Percentiles rank a stretch among this genome's conserved stretches.
phyloP scores from a whole-genome alignment of 345 rosid species.

The Garcia nutans region DNA sequence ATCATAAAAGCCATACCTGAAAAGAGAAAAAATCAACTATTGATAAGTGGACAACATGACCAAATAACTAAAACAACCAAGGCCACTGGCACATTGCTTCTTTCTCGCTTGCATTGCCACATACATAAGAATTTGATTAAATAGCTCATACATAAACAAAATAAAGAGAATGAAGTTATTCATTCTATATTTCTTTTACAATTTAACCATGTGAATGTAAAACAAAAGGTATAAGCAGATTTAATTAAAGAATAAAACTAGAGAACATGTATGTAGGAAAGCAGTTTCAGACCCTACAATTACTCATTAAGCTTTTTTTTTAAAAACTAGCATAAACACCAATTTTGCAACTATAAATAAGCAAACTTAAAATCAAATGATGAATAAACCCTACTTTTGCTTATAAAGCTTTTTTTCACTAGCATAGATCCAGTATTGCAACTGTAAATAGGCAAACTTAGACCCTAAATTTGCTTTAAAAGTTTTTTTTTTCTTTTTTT shows the following conservation, averaged over 20 bases:
- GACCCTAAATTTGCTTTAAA: background rate
- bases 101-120: background rate
- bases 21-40: background rate
- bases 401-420: no score
- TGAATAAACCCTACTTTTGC: no score
- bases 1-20: conserved; percentile 41
- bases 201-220: background rate
- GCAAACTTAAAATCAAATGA: background rate
- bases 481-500: background rate
- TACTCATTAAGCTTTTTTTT: background rate
- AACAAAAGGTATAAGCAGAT: background rate
- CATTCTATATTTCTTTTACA: background rate
- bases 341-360: background rate
- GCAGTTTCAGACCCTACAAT: background rate
- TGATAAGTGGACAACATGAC: background rate
- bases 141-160: background rate
- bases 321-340: background rate
- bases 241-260: background rate
- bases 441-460: no score
- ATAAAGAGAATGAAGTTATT: background rate
- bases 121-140: background rate
- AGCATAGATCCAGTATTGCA: no score
- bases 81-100: background rate
- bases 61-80: conserved; percentile 4
- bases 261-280: background rate